phyloP scores from a whole-genome alignment of 768 basidiomycete species.

The Auriculariales sp. region DNA sequence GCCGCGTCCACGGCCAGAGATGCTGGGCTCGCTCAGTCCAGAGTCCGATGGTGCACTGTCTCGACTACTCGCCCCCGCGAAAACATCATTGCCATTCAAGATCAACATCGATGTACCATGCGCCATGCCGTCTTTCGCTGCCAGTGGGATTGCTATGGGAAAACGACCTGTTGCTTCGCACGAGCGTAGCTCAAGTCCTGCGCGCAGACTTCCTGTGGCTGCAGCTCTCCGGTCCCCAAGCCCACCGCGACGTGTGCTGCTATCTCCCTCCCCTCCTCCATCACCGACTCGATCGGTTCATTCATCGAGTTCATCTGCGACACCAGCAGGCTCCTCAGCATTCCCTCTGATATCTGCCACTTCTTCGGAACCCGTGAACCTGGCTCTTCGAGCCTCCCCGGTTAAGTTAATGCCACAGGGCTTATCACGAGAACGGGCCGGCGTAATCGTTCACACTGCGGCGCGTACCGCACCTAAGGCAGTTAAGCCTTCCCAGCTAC shows the following conservation, averaged over 20 bases:
- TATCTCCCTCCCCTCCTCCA: not conserved
- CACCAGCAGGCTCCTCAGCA: not conserved
- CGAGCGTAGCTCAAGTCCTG: not conserved
- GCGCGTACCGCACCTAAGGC: too few relatives aligned
- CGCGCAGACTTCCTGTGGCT: not conserved
- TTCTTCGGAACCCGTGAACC: too few relatives aligned
- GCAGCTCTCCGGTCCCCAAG: not conserved
- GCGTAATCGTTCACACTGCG: too few relatives aligned
- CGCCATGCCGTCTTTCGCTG: not conserved
- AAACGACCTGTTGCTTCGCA: not conserved
- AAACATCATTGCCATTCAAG: too few relatives aligned
- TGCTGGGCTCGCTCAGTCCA: not conserved
- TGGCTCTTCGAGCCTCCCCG: too few relatives aligned
- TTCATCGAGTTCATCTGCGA: not conserved
- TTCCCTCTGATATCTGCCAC: too few relatives aligned
- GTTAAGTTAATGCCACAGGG: too few relatives aligned
- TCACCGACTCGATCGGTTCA: not conserved
- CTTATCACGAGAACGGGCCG: too few relatives aligned
- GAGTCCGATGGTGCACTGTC: not conserved
- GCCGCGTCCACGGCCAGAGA: not conserved
- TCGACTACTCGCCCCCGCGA: not conserved
- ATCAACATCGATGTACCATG: not conserved
- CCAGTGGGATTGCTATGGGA: not conserved
- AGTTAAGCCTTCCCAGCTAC: not conserved
- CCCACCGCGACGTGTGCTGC: not conserved